Percentiles rank a stretch among this genome's conserved stretches.
phyloP scores from a whole-genome alignment of 257 asterid genomes.

The Hygrophila difformis region DNA sequence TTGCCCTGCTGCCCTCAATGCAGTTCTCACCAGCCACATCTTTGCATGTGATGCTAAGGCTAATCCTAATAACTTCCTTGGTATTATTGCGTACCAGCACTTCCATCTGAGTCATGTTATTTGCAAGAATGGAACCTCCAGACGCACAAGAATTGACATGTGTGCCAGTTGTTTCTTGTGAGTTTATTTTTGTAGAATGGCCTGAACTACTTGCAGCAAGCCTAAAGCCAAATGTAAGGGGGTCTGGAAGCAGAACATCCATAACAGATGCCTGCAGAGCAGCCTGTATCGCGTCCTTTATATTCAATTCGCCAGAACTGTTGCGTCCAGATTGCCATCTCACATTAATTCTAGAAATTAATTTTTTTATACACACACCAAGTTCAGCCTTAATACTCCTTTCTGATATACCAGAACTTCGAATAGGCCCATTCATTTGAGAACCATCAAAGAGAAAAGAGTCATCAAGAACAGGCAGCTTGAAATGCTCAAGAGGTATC shows the following conservation, averaged over 20 bases:
- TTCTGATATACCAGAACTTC: constrained; percentile 70
- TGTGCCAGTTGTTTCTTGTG: constrained; percentile 25
- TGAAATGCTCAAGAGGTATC: constrained; percentile 93
- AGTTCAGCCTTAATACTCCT: constrained; percentile 75
- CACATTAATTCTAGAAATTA: constrained; percentile 85
- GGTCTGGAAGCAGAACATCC: constrained; percentile 96
- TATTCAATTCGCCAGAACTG: constrained; percentile 89
- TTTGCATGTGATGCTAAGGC: constrained; percentile 75
- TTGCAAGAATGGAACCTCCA: constrained; percentile 50
- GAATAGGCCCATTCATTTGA: constrained; percentile 30
- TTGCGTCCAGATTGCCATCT: constrained; percentile 99
- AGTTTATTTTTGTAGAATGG: constrained; percentile 15
- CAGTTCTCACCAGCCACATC: constrained; percentile 99
- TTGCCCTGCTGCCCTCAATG: constrained; percentile 75
- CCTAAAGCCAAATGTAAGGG: constrained; percentile 92
- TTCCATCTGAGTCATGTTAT: constrained; percentile 82
- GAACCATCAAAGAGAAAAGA: constrained; percentile 58
- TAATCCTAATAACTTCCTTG: constrained; percentile 55
- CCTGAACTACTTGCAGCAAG: constrained; percentile 36
- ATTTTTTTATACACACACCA: constrained; percentile 64
- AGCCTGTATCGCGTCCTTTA: constrained; percentile 84
- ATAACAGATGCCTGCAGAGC: constrained; percentile 93
- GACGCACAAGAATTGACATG: constrained; percentile 15
- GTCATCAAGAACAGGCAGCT: constrained; percentile 88
- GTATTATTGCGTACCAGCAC: constrained; percentile 94